These are phyloP conservation scores for Arabidopsis suecica DNA, from an alignment of 345 rosid species.

Conservation along the genomic window DNA sequence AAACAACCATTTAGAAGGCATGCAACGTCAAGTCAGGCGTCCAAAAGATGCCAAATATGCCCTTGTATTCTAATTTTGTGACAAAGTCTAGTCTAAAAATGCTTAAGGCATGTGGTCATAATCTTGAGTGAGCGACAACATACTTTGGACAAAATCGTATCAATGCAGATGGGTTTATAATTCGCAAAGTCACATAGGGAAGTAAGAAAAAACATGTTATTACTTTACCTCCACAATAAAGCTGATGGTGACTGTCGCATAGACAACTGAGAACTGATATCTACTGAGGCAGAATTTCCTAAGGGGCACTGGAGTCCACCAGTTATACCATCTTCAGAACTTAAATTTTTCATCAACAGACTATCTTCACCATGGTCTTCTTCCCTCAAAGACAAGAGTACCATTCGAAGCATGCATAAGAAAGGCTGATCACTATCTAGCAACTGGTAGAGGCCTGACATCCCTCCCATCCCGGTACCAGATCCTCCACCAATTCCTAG, in stretches of 20 bases:
- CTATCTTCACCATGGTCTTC: slow-evolving; percentile 82
- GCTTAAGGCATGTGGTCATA: background rate
- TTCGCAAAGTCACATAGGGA: background rate
- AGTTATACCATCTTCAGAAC: slow-evolving; percentile 54
- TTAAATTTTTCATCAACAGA: slow-evolving; percentile 65
- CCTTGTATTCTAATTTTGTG: background rate
- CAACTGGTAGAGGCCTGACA: slow-evolving; percentile 93
- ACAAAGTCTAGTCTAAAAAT: background rate
- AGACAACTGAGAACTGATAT: slow-evolving; percentile 58
- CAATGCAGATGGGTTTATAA: slow-evolving; percentile 12
- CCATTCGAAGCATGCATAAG: slow-evolving; percentile 98
- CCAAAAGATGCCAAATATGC: background rate
- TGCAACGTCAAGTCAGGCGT: background rate
- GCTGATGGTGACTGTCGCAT: slow-evolving; percentile 77
- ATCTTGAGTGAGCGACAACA: slow-evolving; percentile 8
- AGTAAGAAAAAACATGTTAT: slow-evolving; percentile 5
- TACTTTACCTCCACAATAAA: slow-evolving; percentile 87
- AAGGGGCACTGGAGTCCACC: slow-evolving; percentile 55
- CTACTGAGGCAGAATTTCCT: slow-evolving; percentile 47
- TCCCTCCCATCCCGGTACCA: slow-evolving; percentile 99
- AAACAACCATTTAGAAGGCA: slow-evolving; percentile 8
- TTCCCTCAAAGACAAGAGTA: slow-evolving; percentile 94
- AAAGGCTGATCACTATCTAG: slow-evolving; percentile 98
- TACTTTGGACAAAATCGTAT: background rate
- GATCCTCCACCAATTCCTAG: slow-evolving; percentile 96